phyloP scores from a whole-genome alignment of 2,329 filamentous ascomycete genomes.

The Aureobasidium sp. region DNA sequence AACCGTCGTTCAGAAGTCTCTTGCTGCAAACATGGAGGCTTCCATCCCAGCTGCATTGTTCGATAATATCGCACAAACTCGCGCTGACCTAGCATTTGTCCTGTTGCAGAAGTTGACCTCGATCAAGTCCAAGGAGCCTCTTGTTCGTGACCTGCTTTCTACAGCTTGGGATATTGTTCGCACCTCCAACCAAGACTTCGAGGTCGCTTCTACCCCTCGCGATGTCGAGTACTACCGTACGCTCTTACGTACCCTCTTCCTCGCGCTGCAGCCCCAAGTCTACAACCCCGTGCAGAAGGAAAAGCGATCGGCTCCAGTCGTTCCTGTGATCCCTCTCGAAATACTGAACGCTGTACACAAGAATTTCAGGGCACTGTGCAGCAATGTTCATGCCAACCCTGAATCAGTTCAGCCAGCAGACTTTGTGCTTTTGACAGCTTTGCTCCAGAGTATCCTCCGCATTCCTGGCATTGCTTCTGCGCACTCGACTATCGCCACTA shows the following conservation, averaged over 20 bases:
- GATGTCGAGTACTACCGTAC: constrained; percentile 71
- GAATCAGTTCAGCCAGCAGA: constrained; percentile 58
- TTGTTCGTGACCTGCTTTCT: constrained; percentile 49
- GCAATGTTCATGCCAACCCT: constrained; percentile 57
- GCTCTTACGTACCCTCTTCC: constrained; percentile 76
- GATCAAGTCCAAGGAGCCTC: constrained; percentile 41
- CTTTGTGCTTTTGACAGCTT: constrained; percentile 77
- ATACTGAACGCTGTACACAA: constrained; percentile 73
- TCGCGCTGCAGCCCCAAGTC: constrained; percentile 63
- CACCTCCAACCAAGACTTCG: constrained; percentile 50
- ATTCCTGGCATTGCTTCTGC: constrained; percentile 69
- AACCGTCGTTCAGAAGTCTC: constrained; percentile 67
- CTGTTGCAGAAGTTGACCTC: constrained; percentile 64
- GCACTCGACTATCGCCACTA: constrained; percentile 36
- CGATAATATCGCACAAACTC: constrained; percentile 63
- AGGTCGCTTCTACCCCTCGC: constrained; percentile 49
- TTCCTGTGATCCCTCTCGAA: constrained; percentile 60
- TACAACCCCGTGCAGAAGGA: constrained; percentile 16
- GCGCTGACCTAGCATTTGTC: constrained; percentile 75
- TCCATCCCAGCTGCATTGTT: constrained; percentile 77
- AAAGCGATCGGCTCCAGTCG: constrained; percentile 25
- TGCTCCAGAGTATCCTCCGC: constrained; percentile 75
- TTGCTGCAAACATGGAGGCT: constrained; percentile 67
- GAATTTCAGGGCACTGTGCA: constrained; percentile 75
- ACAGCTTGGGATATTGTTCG: constrained; percentile 56